phyloP scores from a whole-genome alignment of 768 basidiomycete species.

The Trametopsis cervina region DNA sequence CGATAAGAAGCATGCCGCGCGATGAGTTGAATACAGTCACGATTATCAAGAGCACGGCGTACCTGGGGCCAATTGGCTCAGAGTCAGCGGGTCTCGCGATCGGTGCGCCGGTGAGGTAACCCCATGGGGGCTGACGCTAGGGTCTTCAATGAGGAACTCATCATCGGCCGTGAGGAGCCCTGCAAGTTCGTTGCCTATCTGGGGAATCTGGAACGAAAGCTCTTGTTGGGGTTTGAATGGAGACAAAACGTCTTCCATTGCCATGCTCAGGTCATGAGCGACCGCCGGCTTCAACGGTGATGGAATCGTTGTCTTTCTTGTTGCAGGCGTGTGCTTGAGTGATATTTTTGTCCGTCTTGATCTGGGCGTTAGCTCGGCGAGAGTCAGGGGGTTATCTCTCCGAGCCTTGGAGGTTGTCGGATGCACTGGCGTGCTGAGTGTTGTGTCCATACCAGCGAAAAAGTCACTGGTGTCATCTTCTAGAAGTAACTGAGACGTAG shows the following conservation, averaged over 20 bases:
- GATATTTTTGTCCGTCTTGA: slow-evolving; percentile 10
- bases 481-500: slow-evolving; percentile 27
- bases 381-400: slow-evolving; percentile 13
- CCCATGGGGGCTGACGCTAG: slow-evolving; percentile 7
- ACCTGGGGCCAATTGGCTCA: slow-evolving; percentile 36
- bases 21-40: not conserved
- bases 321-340: slow-evolving; percentile 13
- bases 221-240: slow-evolving; percentile 13
- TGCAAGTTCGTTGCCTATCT: not conserved
- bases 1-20: not conserved
- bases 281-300: slow-evolving; percentile 15
- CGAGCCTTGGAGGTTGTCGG: slow-evolving; percentile 17
- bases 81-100: slow-evolving; percentile 28
- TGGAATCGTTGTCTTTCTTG: slow-evolving; percentile 11
- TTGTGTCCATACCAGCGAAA: slow-evolving; percentile 35
- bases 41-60: not conserved
- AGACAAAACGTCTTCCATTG: slow-evolving; percentile 10
- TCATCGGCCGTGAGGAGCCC: slow-evolving; percentile 14
- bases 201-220: slow-evolving; percentile 20
- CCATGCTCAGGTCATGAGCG: slow-evolving; percentile 13
- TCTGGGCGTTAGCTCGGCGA: slow-evolving; percentile 20
- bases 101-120: not conserved
- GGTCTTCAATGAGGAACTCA: slow-evolving; percentile 1
- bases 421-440: slow-evolving; percentile 27
- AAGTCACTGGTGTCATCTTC: slow-evolving; percentile 38